phyloP scores from a whole-genome alignment of 805 yeast genomes.

The Saturnispora sanitii region DNA sequence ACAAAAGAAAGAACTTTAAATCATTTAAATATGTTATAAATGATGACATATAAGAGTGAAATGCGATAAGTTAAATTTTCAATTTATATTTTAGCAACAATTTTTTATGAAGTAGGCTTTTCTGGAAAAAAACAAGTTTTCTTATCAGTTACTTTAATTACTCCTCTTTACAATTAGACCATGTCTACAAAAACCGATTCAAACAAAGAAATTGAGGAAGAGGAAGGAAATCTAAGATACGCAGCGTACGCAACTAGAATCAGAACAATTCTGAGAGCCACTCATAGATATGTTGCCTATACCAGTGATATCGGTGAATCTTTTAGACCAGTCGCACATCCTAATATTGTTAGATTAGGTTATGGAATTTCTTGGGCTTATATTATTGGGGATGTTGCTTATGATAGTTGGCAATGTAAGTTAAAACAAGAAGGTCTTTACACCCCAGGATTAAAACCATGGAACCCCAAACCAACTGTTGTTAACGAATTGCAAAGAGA shows the following conservation, averaged over 20 bases:
- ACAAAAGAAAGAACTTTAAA: too few species aligned
- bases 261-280: conserved; percentile 58
- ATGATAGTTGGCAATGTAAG: conserved; percentile 63
- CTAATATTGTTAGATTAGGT: conserved; percentile 50
- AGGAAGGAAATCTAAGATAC: conserved; percentile 42
- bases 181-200: conserved; percentile 11
- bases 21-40: too few species aligned
- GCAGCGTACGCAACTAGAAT: conserved; percentile 75
- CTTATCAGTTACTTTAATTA: not conserved
- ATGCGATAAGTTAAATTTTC: too few species aligned
- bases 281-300: conserved; percentile 78
- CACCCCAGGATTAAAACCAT: conserved; percentile 52
- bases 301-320: conserved; percentile 84
- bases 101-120: too few species aligned
- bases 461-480: conserved; percentile 41
- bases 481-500: conserved; percentile 31
- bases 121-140: not conserved
- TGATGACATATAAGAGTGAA: too few species aligned
- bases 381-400: conserved; percentile 64
- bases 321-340: conserved; percentile 73
- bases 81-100: too few species aligned
- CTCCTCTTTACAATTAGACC: not conserved
- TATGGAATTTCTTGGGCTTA: conserved; percentile 73
- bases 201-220: too few species aligned
- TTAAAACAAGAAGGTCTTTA: conserved; percentile 57